phyloP scores from a whole-genome alignment of 2,329 filamentous ascomycete genomes.

The Blumeriella jaapii region DNA sequence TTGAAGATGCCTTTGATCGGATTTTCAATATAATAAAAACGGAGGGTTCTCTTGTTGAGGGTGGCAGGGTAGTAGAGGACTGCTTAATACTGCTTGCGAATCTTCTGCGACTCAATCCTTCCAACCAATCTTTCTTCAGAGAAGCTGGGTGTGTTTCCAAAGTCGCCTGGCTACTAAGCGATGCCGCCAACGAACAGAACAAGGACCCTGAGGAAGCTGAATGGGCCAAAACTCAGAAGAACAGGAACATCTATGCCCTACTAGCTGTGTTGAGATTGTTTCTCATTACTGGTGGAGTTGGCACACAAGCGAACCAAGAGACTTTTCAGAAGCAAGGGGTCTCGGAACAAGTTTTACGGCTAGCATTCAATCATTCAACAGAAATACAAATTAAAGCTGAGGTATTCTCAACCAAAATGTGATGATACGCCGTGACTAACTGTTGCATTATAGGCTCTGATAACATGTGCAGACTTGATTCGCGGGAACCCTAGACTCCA shows the following conservation, averaged over 20 bases:
- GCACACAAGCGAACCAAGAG: constrained; percentile 71
- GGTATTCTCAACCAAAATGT: constrained; percentile 32
- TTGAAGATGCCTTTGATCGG: constrained; percentile 85
- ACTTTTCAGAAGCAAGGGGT: constrained; percentile 78
- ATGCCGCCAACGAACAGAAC: constrained; percentile 43
- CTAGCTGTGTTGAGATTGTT: constrained; percentile 81
- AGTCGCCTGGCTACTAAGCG: constrained; percentile 56
- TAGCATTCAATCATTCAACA: constrained; percentile 66
- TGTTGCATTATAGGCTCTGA: constrained; percentile 48
- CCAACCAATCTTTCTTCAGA: constrained; percentile 88
- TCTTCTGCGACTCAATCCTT: constrained; percentile 72
- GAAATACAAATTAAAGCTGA: constrained; percentile 73
- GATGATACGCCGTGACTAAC: constrained; percentile 10
- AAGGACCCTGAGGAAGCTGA: constrained; percentile 49
- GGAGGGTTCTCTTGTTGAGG: constrained; percentile 73
- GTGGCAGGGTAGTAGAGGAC: constrained; percentile 82
- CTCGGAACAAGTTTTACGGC: constrained; percentile 65
- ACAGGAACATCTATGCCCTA: constrained; percentile 86
- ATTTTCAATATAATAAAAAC: constrained; percentile 70
- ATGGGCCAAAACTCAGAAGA: constrained; percentile 67
- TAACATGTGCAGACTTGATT: constrained; percentile 81
- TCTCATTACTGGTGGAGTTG: constrained; percentile 65
- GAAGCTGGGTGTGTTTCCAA: constrained; percentile 75
- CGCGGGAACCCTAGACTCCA: constrained; percentile 69
- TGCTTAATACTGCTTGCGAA: constrained; percentile 86